Evolutionary conservation across 2,329 filamentous ascomycete species (phyloP).

Genomic region (Fusarium phyllophilum): DNA sequence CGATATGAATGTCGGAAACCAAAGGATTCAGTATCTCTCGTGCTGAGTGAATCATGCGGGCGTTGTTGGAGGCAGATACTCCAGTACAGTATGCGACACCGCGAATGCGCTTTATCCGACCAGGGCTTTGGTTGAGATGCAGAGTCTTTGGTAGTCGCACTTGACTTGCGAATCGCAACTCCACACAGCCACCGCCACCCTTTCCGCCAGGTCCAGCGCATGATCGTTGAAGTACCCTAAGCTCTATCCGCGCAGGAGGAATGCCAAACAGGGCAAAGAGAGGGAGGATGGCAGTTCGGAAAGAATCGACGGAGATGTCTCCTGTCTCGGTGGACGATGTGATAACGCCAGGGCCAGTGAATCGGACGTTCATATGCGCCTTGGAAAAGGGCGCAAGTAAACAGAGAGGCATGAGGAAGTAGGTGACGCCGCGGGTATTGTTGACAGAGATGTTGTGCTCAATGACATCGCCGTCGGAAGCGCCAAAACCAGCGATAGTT

Average conservation of each 20-base stretch:
- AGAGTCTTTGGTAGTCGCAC: constrained; percentile 93
- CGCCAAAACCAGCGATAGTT: constrained; percentile 78
- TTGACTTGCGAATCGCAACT: constrained; percentile 92
- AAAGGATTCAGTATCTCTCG: constrained; percentile 88
- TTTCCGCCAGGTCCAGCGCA: constrained; percentile 79
- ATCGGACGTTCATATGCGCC: constrained; percentile 86
- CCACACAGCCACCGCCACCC: constrained; percentile 91
- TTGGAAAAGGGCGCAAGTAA: constrained; percentile 94
- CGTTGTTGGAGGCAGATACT: constrained; percentile 92
- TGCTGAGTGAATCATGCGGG: constrained; percentile 91
- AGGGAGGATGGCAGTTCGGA: constrained; percentile 91
- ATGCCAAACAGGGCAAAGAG: constrained; percentile 93
- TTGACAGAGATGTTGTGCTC: constrained; percentile 81
- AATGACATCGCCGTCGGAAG: constrained; percentile 76
- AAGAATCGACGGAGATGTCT: constrained; percentile 91
- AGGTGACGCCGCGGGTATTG: constrained; percentile 84
- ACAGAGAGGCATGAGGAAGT: constrained; percentile 90
- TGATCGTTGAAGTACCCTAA: constrained; percentile 82
- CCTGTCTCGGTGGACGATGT: constrained; percentile 85
- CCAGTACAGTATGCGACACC: constrained; percentile 95
- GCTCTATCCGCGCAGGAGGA: constrained; percentile 78
- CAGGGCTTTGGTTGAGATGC: constrained; percentile 83
- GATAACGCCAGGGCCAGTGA: constrained; percentile 91
- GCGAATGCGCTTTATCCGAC: constrained; percentile 86
- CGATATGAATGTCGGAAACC: constrained; percentile 90